Base-by-base conservation (phyloP, 345 rosid genomes). In the Acer negundo region DNA sequence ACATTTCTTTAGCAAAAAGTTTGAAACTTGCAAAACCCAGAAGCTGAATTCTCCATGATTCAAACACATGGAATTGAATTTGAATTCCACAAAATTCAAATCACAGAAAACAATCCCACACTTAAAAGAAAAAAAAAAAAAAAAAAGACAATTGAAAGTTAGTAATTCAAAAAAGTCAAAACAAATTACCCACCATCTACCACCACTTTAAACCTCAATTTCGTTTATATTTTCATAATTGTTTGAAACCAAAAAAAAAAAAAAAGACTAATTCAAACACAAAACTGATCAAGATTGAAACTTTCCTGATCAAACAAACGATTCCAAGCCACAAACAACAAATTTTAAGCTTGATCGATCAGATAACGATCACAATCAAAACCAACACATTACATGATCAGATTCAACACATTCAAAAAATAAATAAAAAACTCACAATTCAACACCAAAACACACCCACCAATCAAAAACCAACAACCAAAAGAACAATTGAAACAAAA, bases 331-430 rank as follows among this genome's bases (percentile, higher is more conserved):
- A 75, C 40, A 74, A 59, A 8, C 63, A 20, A 46, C 72, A 42
- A 77, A 53, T n/a, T 9, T 28, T 51, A 11, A 79, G 63, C 77
- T 22, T 56, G 62, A 22, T 9, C 40, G 73, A 82, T 86, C 89
- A 81, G 88, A 89, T 86, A 92, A 69, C 82, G 75, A 83, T 67
- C 75, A 49, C 64, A 67, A 51, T 15, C 74, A 22, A 4, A 46
- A 61, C 78, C 56, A 28, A 79, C 9, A 77, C 80, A 76, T 53
- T 64, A 7, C 35, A 28, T 10, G 58, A 68, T 58, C 77, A 78
- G 80, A 79, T 76, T 77, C 49, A 46, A 77, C 55, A 75, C 67
- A n/a, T 49, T 68, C 38, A 35, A 35, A 35, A 42, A 28, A 70
- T 56, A 51, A 72, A 8, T 42, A 47, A 78, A 82, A 11, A 74